Evolutionary conservation across 495 filamentous ascomycete species (phyloP).

Genomic region (Xylaria flabelliformis): DNA sequence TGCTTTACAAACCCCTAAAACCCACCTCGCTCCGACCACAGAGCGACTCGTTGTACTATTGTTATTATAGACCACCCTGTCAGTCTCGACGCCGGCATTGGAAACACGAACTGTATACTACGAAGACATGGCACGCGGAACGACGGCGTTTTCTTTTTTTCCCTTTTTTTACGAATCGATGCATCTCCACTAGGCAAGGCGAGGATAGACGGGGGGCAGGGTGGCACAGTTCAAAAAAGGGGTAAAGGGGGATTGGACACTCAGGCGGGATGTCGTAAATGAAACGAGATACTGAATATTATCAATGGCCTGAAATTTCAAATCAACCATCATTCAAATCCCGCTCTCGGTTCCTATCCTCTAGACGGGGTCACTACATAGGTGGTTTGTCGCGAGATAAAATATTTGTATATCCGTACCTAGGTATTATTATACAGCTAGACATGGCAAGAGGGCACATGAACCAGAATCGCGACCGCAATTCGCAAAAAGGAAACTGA

Average conservation of each 20-base stretch:
- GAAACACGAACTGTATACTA: conserved; percentile 14
- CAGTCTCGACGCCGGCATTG: neutral
- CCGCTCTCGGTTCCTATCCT: neutral
- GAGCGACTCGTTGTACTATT: conserved; percentile 9
- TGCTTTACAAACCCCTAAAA: neutral
- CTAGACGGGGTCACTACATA: neutral
- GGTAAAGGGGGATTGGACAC: neutral
- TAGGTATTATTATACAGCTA: neutral
- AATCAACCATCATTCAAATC: neutral
- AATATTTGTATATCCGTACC: neutral
- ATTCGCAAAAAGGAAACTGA: neutral
- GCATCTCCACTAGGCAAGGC: neutral
- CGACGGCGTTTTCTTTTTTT: neutral
- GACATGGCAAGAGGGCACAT: neutral
- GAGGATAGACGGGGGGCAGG: neutral
- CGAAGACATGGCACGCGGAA: neutral
- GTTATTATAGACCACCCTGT: neutral
- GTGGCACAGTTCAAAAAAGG: neutral
- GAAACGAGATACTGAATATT: neutral
- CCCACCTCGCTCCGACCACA: neutral
- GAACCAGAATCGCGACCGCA: neutral
- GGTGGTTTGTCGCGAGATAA: neutral
- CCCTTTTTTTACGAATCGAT: conserved; percentile 3
- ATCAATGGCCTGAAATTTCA: neutral
- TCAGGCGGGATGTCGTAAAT: neutral